These are phyloP conservation scores for Danielozyma ontarioensis DNA, from an alignment of 805 yeast species.

Conservation along the genomic window DNA sequence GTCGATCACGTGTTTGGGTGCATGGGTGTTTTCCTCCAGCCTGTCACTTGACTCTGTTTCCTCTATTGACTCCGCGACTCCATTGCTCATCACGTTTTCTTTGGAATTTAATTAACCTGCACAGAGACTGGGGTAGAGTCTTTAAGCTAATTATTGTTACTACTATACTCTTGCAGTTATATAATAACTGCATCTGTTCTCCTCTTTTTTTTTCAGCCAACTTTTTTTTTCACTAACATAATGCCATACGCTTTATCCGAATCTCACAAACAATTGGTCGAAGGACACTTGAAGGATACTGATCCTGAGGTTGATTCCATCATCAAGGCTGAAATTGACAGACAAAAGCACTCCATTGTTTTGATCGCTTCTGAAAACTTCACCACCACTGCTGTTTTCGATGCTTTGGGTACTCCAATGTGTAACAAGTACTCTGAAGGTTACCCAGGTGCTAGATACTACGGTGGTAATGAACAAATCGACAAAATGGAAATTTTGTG, in stretches of 20 bases:
- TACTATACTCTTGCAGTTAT: too few species aligned
- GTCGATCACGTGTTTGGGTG: too few species aligned
- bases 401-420: slow-evolving; percentile 92
- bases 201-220: neutral
- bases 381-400: slow-evolving; percentile 93
- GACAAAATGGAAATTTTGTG: slow-evolving; percentile 88
- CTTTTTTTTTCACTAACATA: slow-evolving; percentile 1
- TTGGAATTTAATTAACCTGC: neutral
- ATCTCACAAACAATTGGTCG: slow-evolving; percentile 48
- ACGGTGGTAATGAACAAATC: slow-evolving; percentile 95
- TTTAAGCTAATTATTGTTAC: too few species aligned
- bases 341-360: slow-evolving; percentile 90
- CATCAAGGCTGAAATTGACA: slow-evolving; percentile 65
- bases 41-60: neutral
- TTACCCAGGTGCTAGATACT: slow-evolving; percentile 95
- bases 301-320: slow-evolving; percentile 86
- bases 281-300: slow-evolving; percentile 58
- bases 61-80: neutral
- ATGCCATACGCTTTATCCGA: slow-evolving; percentile 46
- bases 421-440: slow-evolving; percentile 98
- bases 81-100: neutral
- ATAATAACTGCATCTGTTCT: neutral
- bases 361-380: slow-evolving; percentile 95
- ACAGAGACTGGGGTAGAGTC: neutral
- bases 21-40: too few species aligned